Evolutionary conservation across 352 stramenopile genomes (phyloP).

Genomic region (Phytophthora europaea): DNA sequence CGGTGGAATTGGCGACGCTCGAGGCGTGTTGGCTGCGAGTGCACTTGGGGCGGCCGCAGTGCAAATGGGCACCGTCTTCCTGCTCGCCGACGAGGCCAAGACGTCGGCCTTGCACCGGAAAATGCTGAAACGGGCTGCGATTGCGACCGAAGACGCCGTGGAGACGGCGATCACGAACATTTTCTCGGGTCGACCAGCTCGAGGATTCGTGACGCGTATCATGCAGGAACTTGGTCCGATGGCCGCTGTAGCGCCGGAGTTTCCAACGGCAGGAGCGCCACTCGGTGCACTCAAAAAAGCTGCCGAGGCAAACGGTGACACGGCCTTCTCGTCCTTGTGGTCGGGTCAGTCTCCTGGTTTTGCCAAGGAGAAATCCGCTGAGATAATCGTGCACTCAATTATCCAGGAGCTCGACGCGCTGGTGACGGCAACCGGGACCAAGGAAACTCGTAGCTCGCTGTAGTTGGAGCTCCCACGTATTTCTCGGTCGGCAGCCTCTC

Average conservation of each 20-base stretch:
- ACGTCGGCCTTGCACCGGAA: slow-evolving; percentile 44
- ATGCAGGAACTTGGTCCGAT: slow-evolving; percentile 47
- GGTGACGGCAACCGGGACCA: neutral
- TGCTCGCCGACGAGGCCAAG: slow-evolving; percentile 56
- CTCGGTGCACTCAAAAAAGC: slow-evolving; percentile 28
- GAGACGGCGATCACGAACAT: slow-evolving; percentile 43
- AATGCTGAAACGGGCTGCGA: slow-evolving; percentile 44
- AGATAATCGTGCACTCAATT: slow-evolving; percentile 37
- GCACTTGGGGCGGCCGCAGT: slow-evolving; percentile 59
- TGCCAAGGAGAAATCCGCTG: slow-evolving; percentile 32
- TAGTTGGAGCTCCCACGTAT: slow-evolving; percentile 1
- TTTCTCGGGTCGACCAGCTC: slow-evolving; percentile 56
- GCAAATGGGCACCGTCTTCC: slow-evolving; percentile 74
- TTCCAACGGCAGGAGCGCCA: slow-evolving; percentile 28
- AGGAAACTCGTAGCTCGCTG: slow-evolving; percentile 1
- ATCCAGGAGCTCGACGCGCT: slow-evolving; percentile 24
- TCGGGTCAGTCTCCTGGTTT: slow-evolving; percentile 36
- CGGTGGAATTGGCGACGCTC: slow-evolving; percentile 64
- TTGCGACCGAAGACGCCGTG: slow-evolving; percentile 24
- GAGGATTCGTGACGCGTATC: slow-evolving; percentile 53
- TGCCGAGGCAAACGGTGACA: slow-evolving; percentile 30
- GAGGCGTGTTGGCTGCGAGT: slow-evolving; percentile 48
- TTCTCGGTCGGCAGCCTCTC: no score
- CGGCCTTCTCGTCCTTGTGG: slow-evolving; percentile 42
- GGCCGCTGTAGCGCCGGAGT: slow-evolving; percentile 32